phyloP scores from a whole-genome alignment of 2,329 filamentous ascomycete species.

The Leptodontidium sp. region DNA sequence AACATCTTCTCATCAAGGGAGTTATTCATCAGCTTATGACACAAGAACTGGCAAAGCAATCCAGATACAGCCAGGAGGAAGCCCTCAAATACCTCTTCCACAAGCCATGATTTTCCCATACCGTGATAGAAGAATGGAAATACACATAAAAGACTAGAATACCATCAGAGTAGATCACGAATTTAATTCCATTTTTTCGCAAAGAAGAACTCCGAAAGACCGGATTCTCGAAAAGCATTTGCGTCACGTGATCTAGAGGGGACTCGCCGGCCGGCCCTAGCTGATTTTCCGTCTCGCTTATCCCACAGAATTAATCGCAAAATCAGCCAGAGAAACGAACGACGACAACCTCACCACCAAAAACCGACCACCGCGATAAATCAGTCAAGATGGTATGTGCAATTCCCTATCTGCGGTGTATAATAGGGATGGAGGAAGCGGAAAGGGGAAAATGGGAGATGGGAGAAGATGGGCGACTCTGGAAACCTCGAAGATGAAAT shows the following conservation, averaged over 20 bases:
- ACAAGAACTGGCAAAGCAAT: no score
- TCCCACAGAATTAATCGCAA: constrained; percentile 8
- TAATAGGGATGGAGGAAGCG: background rate
- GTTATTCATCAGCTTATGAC: no score
- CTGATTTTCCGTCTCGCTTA: background rate
- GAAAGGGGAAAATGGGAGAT: constrained; percentile 1
- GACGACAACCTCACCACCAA: constrained; percentile 28
- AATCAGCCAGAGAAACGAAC: constrained; percentile 24
- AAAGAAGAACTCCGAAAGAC: background rate
- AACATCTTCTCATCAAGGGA: no score
- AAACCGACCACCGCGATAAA: constrained; percentile 35
- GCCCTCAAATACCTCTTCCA: no score
- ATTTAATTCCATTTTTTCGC: no score
- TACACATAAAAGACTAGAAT: no score
- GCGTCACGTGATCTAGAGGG: background rate
- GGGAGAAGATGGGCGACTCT: constrained; percentile 8
- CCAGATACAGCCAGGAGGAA: no score
- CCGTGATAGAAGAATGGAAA: no score
- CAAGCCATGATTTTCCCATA: no score
- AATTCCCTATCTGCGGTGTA: constrained; percentile 18
- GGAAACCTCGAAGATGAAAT: constrained; percentile 17
- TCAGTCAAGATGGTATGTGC: constrained; percentile 41
- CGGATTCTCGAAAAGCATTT: background rate
- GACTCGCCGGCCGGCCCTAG: background rate
- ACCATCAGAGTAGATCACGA: no score